A percentile compares a stretch with the other conserved stretches of the same genome.
These are phyloP conservation scores for Flaveria sonorensis DNA, from an alignment of 129 eudicot species.

Conservation along the genomic window DNA sequence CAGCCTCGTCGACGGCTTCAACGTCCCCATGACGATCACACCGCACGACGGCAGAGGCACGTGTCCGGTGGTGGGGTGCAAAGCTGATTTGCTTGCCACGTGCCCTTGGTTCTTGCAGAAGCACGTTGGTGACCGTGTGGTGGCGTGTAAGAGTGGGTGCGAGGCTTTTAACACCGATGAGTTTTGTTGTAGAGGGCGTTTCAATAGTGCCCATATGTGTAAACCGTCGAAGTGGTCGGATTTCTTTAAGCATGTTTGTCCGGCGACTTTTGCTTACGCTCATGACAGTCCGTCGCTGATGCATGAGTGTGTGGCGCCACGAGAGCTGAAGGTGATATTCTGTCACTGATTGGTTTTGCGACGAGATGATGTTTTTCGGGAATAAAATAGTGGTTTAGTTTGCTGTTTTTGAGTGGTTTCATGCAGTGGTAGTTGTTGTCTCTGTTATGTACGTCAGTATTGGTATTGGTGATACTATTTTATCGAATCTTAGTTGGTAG, in stretches of 20 bases:
- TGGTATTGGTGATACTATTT: slow-evolving; percentile 1
- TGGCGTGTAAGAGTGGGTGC: slow-evolving; percentile 93
- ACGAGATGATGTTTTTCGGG: neutral
- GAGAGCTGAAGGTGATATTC: slow-evolving; percentile 94
- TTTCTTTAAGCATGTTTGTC: slow-evolving; percentile 74
- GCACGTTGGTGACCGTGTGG: slow-evolving; percentile 45
- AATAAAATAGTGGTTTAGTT: slow-evolving; percentile 21
- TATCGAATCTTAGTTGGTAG: slow-evolving; percentile 25
- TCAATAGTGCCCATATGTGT: slow-evolving; percentile 62
- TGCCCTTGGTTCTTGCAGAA: slow-evolving; percentile 59
- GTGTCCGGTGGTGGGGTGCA: slow-evolving; percentile 90
- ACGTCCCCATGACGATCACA: slow-evolving; percentile 86
- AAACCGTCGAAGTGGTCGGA: slow-evolving; percentile 53
- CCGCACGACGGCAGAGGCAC: slow-evolving; percentile 80
- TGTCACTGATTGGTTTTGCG: slow-evolving; percentile 56
- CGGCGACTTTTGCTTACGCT: slow-evolving; percentile 76
- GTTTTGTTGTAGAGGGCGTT: slow-evolving; percentile 72
- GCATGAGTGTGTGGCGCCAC: slow-evolving; percentile 83
- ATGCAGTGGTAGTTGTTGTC: slow-evolving; percentile 21
- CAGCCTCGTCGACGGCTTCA: slow-evolving; percentile 90
- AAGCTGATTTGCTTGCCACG: slow-evolving; percentile 49
- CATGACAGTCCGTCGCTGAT: slow-evolving; percentile 86
- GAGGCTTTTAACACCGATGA: slow-evolving; percentile 72
- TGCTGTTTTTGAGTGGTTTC: slow-evolving; percentile 20
- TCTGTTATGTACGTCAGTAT: slow-evolving; percentile 9